Percentiles rank a stretch among this genome's conserved stretches.
Conservation (phyloP, 2,329 filamentous ascomycete species). For the Colletotrichum sp. region DNA sequence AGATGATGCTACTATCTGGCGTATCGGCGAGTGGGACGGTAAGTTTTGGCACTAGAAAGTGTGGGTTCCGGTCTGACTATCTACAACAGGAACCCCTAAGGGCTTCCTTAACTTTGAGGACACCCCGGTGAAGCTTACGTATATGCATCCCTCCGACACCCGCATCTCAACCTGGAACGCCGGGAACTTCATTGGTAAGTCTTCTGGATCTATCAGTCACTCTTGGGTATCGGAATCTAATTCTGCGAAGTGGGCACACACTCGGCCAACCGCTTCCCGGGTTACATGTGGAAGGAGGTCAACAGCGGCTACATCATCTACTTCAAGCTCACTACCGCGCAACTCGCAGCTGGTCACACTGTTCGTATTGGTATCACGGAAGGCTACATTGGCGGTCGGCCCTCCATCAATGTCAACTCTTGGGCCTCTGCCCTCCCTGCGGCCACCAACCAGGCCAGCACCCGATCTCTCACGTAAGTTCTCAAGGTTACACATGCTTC, state of each 20-base stretch:
- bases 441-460: constrained; percentile 32
- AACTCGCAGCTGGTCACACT: constrained; percentile 29
- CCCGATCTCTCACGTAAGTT: constrained; percentile 30
- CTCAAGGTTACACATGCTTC: background rate
- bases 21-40: constrained; percentile 37
- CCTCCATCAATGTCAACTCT: constrained; percentile 33
- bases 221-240: background rate
- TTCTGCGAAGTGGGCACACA: constrained; percentile 31
- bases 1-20: constrained; percentile 36
- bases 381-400: constrained; percentile 34
- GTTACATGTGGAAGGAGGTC: constrained; percentile 46
- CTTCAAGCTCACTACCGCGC: constrained; percentile 36
- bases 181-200: constrained; percentile 32
- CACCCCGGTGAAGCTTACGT: constrained; percentile 43
- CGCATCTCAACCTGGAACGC: constrained; percentile 34
- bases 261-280: constrained; percentile 37
- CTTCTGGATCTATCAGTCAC: background rate
- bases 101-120: constrained; percentile 41
- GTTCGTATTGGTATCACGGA: constrained; percentile 36
- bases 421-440: constrained; percentile 30
- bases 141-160: constrained; percentile 43
- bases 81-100: constrained; percentile 29
- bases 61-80: background rate
- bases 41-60: background rate
- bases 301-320: constrained; percentile 47